phyloP scores from a whole-genome alignment of 106 monocot species.

The Ottelia alismoides region DNA sequence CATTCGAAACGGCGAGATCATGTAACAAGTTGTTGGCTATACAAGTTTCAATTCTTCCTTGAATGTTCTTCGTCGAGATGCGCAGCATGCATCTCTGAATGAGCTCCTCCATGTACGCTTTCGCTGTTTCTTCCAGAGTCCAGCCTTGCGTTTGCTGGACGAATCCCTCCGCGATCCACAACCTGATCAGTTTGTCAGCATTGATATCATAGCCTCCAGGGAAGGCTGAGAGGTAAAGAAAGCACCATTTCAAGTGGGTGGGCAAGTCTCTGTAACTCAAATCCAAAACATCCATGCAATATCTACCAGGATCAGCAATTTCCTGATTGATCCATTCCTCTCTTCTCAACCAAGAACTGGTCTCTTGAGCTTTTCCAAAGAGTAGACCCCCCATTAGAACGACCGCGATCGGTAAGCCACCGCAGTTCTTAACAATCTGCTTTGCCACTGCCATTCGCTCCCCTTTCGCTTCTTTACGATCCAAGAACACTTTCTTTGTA shows the following conservation, averaged over 20 bases:
- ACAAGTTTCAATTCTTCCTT: too few relatives aligned
- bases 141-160: background rate
- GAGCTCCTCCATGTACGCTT: constrained; percentile 7
- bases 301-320: constrained; percentile 1
- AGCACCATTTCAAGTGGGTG: too few relatives aligned
- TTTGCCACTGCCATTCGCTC: constrained; percentile 1
- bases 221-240: too few relatives aligned
- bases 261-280: too few relatives aligned
- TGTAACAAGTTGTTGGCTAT: too few relatives aligned
- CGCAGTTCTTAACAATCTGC: constrained; percentile 7
- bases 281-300: too few relatives aligned
- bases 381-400: constrained; percentile 18
- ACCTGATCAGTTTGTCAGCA: constrained; percentile 4
- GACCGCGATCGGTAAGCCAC: constrained; percentile 18
- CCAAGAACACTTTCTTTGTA: constrained; percentile 10
- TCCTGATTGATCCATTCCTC: background rate
- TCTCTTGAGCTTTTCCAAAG: constrained; percentile 1
- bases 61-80: too few relatives aligned
- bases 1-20: too few relatives aligned
- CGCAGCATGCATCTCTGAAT: constrained; percentile 4
- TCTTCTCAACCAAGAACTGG: too few relatives aligned
- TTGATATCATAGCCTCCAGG: too few relatives aligned
- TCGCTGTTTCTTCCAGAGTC: constrained; percentile 2
- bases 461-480: background rate
- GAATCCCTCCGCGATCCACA: constrained; percentile 29